Evolutionary conservation across 2,329 filamentous ascomycete genomes (phyloP), one percentile per base, ranked within the genome.

Genomic region (Claviceps sp.): DNA sequence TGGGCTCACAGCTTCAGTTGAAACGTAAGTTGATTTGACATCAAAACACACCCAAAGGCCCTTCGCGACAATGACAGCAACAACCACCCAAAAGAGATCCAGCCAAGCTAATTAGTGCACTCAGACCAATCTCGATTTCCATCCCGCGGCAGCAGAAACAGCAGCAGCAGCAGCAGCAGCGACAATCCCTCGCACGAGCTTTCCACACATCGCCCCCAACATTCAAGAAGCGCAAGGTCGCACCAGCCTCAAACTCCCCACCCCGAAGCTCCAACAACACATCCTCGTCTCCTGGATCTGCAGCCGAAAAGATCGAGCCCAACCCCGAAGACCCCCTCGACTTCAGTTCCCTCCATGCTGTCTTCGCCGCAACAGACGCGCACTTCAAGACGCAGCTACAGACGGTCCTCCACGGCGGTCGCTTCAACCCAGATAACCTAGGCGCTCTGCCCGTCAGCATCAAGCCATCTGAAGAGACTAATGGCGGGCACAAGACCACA

Each of bases 341-440:
- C 66, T 70, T 78, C 57, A 66, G 69, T 51, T 68, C 75, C 62
- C 67, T 79, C 22, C 60, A 61, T n/a, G 67, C 69, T n/a, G 71
- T 71, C 24, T 69, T 72, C 54, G 55, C 59, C 19, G 64, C 67
- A 54, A 62, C 69, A 42, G 70, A 72, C 52, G 61, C 65, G 50
- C 70, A 72, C 64, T 74, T 70, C 65, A 60, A 60, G 53, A 65
- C 71, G 54, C 69, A 71, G 58, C 62, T 77, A 43, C 67, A 69
- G 30, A 57, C 64, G 38, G 61, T 68, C 57, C 59, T 67, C 14
- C 62, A 66, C 56, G 75, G 74, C 57, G 73, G 74, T 30, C 72
- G 73, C 54, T 78, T 78, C 71, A 75, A 74, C 68, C 70, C 73
- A 6, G 70, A 73, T 58, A 61, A 61, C 51, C 65, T 80, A 48